Percentiles rank a stretch among this genome's conserved stretches.
Conservation (phyloP, 2,329 filamentous ascomycete species). For the Paecilomyces variotii region DNA sequence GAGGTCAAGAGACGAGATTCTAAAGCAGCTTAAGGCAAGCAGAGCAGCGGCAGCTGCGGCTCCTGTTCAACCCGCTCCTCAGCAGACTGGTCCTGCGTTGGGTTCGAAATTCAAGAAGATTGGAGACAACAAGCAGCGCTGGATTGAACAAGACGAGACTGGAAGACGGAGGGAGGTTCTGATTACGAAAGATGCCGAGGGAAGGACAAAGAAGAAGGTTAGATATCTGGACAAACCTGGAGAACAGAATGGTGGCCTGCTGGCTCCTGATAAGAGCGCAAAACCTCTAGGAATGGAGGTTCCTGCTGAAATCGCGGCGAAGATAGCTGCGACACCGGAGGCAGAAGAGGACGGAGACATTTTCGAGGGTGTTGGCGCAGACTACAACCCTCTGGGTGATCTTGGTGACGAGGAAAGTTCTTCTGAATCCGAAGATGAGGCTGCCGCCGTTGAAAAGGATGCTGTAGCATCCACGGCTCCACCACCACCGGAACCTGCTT, state of each 20-base stretch:
- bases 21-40: constrained; percentile 52
- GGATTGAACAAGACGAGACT: constrained; percentile 48
- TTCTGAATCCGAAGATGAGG: constrained; percentile 34
- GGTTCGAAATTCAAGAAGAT: constrained; percentile 50
- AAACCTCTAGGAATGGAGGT: constrained; percentile 46
- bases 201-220: constrained; percentile 54
- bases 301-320: constrained; percentile 34
- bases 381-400: constrained; percentile 53
- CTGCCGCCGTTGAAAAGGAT: constrained; percentile 23
- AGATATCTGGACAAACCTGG: constrained; percentile 42
- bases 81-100: constrained; percentile 42
- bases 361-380: constrained; percentile 52
- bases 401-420: constrained; percentile 42
- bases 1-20: constrained; percentile 51
- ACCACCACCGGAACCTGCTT: constrained; percentile 3
- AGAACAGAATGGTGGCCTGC: constrained; percentile 22
- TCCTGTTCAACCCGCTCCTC: constrained; percentile 30
- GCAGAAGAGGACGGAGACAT: constrained; percentile 53
- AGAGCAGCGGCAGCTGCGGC: constrained; percentile 33
- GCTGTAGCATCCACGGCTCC: neutral
- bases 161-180: constrained; percentile 50
- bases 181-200: constrained; percentile 51
- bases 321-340: constrained; percentile 21
- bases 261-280: constrained; percentile 37
- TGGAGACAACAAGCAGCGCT: constrained; percentile 41